Percentiles rank a stretch among this genome's conserved stretches.
These are phyloP conservation scores for Ophiostoma montium DNA, from an alignment of 2,329 filamentous ascomycete species.

Conservation along the genomic window DNA sequence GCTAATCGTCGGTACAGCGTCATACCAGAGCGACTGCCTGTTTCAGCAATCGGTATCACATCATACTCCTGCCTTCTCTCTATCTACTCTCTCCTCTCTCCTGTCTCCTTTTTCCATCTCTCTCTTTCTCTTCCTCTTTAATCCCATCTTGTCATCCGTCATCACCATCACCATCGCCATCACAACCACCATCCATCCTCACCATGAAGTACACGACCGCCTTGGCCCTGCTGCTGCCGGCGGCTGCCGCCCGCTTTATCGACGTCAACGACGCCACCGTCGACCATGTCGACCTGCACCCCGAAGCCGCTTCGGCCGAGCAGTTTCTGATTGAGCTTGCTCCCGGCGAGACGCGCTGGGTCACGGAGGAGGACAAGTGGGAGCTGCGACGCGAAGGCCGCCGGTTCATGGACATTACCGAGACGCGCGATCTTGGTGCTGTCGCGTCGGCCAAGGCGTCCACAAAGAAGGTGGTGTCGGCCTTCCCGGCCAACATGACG, in stretches of 20 bases:
- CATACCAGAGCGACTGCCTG: neutral
- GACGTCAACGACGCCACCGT: constrained; percentile 38
- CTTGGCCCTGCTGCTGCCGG: constrained; percentile 40
- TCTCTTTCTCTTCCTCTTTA: too few relatives aligned
- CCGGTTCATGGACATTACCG: constrained; percentile 91
- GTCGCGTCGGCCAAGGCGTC: constrained; percentile 29
- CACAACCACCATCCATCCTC: neutral
- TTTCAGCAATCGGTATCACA: constrained; percentile 1
- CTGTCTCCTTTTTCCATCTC: neutral
- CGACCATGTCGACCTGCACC: constrained; percentile 34
- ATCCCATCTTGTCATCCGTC: neutral
- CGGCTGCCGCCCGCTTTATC: constrained; percentile 41
- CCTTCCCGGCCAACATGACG: constrained; percentile 21
- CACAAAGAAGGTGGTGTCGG: constrained; percentile 43
- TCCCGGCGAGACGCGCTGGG: constrained; percentile 72
- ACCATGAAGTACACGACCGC: constrained; percentile 39
- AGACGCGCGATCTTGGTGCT: constrained; percentile 48
- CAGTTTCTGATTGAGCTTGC: constrained; percentile 68
- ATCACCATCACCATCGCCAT: neutral
- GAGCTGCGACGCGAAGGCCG: constrained; percentile 67
- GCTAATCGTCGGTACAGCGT: neutral
- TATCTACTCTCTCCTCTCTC: neutral
- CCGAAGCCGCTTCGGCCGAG: constrained; percentile 27
- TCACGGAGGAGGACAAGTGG: constrained; percentile 95
- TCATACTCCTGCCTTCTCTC: neutral